These are phyloP conservation scores for Plasmopara halstedii DNA, from an alignment of 352 stramenopile genomes.

Conservation along the genomic window DNA sequence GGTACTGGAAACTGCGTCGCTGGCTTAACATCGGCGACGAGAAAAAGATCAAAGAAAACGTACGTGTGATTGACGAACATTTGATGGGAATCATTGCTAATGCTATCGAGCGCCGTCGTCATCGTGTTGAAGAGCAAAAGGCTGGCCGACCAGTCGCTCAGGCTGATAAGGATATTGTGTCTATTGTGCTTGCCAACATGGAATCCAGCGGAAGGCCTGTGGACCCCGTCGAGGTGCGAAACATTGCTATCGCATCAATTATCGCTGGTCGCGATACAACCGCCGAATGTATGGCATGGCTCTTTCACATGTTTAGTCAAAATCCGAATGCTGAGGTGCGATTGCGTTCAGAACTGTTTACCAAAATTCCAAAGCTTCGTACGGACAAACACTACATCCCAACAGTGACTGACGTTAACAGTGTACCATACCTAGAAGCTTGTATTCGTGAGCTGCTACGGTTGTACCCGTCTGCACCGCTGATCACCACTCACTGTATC, in stretches of 20 bases:
- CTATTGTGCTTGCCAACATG: slow-evolving; percentile 10
- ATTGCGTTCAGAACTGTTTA: background rate
- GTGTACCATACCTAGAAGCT: background rate
- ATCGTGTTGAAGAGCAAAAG: slow-evolving; percentile 6
- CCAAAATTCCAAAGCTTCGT: background rate
- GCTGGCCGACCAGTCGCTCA: background rate
- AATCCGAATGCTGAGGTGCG: background rate
- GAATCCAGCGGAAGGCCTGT: background rate
- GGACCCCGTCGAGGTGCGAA: background rate
- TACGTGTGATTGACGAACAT: slow-evolving; percentile 32
- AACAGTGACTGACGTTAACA: background rate
- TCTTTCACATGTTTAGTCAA: background rate
- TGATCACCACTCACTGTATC: background rate
- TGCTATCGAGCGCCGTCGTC: slow-evolving; percentile 24
- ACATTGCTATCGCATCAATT: background rate
- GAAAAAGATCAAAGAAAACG: slow-evolving; percentile 19
- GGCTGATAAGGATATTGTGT: slow-evolving; percentile 26
- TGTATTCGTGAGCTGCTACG: background rate
- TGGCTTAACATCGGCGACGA: slow-evolving; percentile 37
- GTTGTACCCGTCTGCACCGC: background rate
- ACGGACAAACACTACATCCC: background rate
- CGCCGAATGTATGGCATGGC: background rate
- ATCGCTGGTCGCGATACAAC: background rate
- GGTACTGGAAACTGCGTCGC: slow-evolving; percentile 17
- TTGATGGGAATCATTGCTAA: slow-evolving; percentile 31